Evolutionary conservation across 352 stramenopile species (phyloP), one percentile per base, ranked within the genome.

Genomic region (Phytopythium chamaehyphon): DNA sequence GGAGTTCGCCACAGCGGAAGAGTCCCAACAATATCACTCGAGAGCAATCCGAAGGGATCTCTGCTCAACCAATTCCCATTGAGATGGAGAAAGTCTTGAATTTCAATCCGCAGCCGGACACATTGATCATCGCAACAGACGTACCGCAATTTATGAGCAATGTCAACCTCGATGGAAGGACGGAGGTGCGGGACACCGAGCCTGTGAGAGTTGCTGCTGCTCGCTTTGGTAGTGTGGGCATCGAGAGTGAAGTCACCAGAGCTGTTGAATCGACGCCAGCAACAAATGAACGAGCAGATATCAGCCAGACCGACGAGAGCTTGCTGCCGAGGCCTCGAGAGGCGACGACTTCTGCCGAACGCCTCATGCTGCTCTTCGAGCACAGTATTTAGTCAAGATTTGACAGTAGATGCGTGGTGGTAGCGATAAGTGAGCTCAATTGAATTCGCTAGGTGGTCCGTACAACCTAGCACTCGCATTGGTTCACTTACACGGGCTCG

Each of bases 401-500:
- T n/a, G n/a, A n/a, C n/a, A 42, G 2, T 22, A 14, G 18, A 21
- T 9, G 14, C 37, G 18, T n/a, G n/a, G n/a, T n/a, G n/a, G n/a
- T n/a, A 21, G 37, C 14, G 37, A 14, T 21, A n/a, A 42, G 6
- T 8, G 15, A 42, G 8, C 37, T 10, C 37, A 42, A 22, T 42
- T 33, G 28, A 33, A 33, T 33, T 5, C 28, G 9, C 28, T 5
- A 33, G 28, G 28, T 9, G 28, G 28, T 9, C 28, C 9, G 9
- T 33, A 10, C 28, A 33, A 33, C 28, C 28, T 33, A 33, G 9
- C 28, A 33, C 28, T n/a, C n/a, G n/a, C n/a, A n/a, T n/a, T n/a
- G n/a, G n/a, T n/a, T n/a, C 26, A 38, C 47, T 51, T 60, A 63
- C 12, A 67, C 57, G 21, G 60, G 62, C 38, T 69, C 54, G 26